Conservation (phyloP, 495 filamentous ascomycete species). For the Hypoxylon lienhwacheense region DNA sequence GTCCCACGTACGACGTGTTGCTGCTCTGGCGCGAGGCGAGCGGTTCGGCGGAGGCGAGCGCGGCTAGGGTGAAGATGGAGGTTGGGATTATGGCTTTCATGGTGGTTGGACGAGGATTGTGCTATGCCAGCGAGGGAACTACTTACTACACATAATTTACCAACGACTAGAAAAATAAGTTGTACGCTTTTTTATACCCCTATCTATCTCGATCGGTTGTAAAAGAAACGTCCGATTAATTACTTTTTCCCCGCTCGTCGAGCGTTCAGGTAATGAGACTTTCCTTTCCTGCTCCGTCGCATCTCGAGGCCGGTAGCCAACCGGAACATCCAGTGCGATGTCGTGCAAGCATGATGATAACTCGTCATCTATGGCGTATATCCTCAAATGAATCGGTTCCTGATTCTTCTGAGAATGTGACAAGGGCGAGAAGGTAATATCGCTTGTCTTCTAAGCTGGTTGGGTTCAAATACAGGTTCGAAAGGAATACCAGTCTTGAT, state of each 20-base stretch:
- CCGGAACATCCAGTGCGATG: conserved; percentile 23
- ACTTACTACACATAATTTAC: no score
- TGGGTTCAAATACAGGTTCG: no score
- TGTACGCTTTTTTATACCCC: conserved; percentile 12
- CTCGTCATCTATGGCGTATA: conserved; percentile 31
- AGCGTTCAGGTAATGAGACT: conserved; percentile 17
- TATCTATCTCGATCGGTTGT: conserved; percentile 20
- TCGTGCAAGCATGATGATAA: conserved; percentile 28
- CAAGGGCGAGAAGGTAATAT: neutral
- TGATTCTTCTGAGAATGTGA: neutral
- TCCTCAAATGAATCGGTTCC: conserved; percentile 1
- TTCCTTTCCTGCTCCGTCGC: conserved; percentile 29
- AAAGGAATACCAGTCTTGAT: no score
- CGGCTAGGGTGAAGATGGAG: conserved; percentile 17
- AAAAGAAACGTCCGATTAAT: conserved; percentile 34
- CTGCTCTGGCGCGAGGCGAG: conserved; percentile 1
- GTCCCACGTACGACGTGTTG: conserved; percentile 41
- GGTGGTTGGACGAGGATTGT: neutral
- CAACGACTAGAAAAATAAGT: neutral
- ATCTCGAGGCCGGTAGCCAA: conserved; percentile 20
- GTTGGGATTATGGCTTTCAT: conserved; percentile 20
- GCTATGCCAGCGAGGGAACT: neutral
- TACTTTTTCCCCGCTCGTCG: conserved; percentile 18
- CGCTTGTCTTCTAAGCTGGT: no score
- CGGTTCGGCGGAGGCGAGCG: conserved; percentile 18